Conservation (phyloP, 352 stramenopile genomes). For the Globisporangium cystogenes region DNA sequence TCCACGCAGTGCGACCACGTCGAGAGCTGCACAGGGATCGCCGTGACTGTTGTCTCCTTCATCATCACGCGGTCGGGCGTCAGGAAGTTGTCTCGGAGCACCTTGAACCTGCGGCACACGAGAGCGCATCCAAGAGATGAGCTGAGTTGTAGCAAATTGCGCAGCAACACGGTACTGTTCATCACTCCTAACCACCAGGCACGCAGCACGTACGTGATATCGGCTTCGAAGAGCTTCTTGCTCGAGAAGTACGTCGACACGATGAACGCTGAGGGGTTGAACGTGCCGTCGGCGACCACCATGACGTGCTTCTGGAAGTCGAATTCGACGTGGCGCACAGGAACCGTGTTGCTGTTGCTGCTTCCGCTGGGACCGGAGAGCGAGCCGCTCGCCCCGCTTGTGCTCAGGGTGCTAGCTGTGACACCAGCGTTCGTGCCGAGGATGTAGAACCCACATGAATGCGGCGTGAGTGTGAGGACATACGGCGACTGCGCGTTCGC, state of each 20-base stretch:
- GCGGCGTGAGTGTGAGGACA: constrained; percentile 28
- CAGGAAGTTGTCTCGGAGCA: constrained; percentile 57
- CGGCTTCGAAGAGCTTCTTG: constrained; percentile 31
- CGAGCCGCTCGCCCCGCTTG: not conserved
- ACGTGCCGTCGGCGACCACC: constrained; percentile 39
- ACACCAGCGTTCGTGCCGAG: constrained; percentile 18
- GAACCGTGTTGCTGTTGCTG: constrained; percentile 7
- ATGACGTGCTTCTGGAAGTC: constrained; percentile 44
- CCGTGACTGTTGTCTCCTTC: constrained; percentile 32
- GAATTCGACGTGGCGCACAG: constrained; percentile 58
- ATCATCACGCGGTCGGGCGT: constrained; percentile 37
- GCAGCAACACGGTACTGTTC: too few relatives aligned
- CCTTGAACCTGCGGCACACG: constrained; percentile 24
- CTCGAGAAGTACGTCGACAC: constrained; percentile 33
- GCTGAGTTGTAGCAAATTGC: not conserved
- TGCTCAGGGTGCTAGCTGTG: not conserved
- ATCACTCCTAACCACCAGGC: not conserved
- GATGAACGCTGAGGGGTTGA: constrained; percentile 40
- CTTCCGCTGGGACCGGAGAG: not conserved
- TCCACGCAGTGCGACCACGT: constrained; percentile 37
- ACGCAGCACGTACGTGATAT: constrained; percentile 25
- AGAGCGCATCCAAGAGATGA: not conserved
- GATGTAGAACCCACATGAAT: constrained; percentile 49
- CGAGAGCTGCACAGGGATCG: constrained; percentile 8
- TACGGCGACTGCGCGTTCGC: constrained; percentile 17